These are phyloP conservation scores for Eruca vesicaria DNA, from an alignment of 441 rosid species.

Conservation along the genomic window DNA sequence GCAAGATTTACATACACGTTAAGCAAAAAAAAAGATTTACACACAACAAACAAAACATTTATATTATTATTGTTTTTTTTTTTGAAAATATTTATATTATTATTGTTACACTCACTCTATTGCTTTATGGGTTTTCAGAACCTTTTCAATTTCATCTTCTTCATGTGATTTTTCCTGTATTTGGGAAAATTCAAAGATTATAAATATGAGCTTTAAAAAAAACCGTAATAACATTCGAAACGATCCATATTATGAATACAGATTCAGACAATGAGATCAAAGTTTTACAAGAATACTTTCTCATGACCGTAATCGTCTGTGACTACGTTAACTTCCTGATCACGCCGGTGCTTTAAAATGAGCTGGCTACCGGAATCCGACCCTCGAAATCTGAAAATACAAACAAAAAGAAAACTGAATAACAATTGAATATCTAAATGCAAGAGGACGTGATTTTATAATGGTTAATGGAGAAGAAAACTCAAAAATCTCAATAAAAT, in stretches of 20 bases:
- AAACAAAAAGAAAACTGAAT: not conserved
- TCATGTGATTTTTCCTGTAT: constrained; percentile 42
- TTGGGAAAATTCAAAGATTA: not conserved
- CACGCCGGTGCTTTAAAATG: constrained; percentile 46
- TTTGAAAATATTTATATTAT: not conserved
- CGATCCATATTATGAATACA: not conserved
- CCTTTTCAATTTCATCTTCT: constrained; percentile 58
- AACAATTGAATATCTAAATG: not conserved
- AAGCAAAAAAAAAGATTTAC: too few species aligned
- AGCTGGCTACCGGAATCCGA: constrained; percentile 37
- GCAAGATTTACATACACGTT: not conserved
- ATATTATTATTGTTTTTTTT: not conserved
- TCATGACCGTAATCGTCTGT: constrained; percentile 49
- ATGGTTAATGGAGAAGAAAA: not conserved
- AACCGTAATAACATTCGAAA: not conserved
- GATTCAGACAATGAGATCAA: not conserved
- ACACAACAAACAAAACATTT: not conserved
- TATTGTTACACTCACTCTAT: constrained; percentile 58
- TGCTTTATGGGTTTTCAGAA: constrained; percentile 73
- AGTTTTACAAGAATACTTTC: constrained; percentile 38
- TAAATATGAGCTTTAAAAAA: not conserved
- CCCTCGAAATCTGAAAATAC: constrained; percentile 19
- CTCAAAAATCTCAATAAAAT: not conserved
- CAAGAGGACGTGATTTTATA: not conserved
- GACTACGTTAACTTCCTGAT: constrained; percentile 49